A percentile compares a stretch with the other conserved stretches of the same genome.
These are phyloP conservation scores for Gossypioides kirkii DNA, from an alignment of 345 rosid genomes.

Conservation along the genomic window DNA sequence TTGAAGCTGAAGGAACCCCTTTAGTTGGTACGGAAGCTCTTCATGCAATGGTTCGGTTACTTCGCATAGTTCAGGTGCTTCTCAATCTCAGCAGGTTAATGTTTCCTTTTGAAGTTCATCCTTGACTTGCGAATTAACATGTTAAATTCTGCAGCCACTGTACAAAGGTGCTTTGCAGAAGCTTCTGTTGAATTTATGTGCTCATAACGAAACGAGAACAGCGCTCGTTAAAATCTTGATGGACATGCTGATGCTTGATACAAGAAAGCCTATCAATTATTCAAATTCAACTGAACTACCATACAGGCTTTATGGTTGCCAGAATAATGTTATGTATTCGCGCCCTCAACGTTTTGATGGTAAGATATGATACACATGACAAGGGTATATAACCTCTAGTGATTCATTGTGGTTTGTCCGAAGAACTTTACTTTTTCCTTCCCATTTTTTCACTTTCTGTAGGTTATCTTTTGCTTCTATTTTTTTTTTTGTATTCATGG, in stretches of 20 bases:
- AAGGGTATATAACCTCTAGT: not conserved
- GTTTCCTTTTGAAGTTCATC: not conserved
- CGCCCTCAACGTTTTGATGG: constrained; percentile 89
- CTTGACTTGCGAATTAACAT: constrained; percentile 11
- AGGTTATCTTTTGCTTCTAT: not conserved
- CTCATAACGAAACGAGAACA: constrained; percentile 79
- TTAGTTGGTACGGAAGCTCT: constrained; percentile 75
- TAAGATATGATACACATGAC: constrained; percentile 20
- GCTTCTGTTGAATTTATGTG: constrained; percentile 87
- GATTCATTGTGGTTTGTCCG: not conserved
- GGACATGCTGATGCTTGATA: constrained; percentile 84
- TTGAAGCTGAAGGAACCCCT: constrained; percentile 91
- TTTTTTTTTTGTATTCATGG: not conserved
- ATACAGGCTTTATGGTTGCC: constrained; percentile 88
- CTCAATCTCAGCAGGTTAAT: not conserved
- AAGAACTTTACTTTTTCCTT: not conserved
- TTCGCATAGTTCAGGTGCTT: constrained; percentile 87
- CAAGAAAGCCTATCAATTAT: constrained; percentile 43
- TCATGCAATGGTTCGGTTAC: constrained; percentile 80
- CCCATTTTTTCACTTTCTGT: not conserved
- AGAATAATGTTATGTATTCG: constrained; percentile 83
- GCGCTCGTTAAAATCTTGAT: constrained; percentile 69
- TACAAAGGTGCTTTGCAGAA: constrained; percentile 89
- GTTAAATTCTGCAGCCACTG: constrained; percentile 57
- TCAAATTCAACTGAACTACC: constrained; percentile 53